These are phyloP conservation scores for Coemansia asiatica DNA, from an alignment of 192 early-diverging fungal species.

Conservation along the genomic window DNA sequence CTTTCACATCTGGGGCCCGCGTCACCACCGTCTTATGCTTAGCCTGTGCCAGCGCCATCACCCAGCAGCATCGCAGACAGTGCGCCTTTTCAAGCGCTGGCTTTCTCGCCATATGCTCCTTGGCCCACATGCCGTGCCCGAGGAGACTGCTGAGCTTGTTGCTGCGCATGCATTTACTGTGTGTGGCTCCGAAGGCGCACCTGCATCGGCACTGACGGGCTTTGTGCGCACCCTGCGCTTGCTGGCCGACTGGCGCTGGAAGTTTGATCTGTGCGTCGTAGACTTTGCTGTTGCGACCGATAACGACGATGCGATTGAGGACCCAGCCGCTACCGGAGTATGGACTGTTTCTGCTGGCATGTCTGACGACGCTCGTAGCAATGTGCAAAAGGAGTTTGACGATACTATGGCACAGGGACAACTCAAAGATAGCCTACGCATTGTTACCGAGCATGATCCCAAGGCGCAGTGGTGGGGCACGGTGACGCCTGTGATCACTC, in stretches of 20 bases:
- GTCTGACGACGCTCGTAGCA: conserved; percentile 9
- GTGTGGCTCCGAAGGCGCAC: conserved; percentile 54
- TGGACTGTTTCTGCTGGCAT: conserved; percentile 26
- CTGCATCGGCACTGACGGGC: conserved; percentile 68
- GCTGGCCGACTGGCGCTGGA: conserved; percentile 74
- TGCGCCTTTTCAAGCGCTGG: conserved; percentile 91
- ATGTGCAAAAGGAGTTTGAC: conserved; percentile 57
- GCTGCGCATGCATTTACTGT: conserved; percentile 68
- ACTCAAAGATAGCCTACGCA: conserved; percentile 17
- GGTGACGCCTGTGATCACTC: conserved; percentile 36
- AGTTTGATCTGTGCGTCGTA: conserved; percentile 73
- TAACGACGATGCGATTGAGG: conserved; percentile 41
- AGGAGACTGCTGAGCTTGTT: conserved; percentile 79
- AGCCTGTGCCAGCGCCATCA: conserved; percentile 69
- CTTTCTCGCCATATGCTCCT: conserved; percentile 78
- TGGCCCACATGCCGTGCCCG: conserved; percentile 58
- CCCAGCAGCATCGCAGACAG: conserved; percentile 74
- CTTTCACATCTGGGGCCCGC: conserved; percentile 27
- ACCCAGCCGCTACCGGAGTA: conserved; percentile 8
- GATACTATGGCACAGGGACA: conserved; percentile 46
- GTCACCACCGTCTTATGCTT: conserved; percentile 59
- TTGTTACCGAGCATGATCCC: conserved; percentile 41
- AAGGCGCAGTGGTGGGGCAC: conserved; percentile 33
- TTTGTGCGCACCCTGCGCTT: conserved; percentile 76
- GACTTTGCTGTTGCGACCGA: conserved; percentile 69